Evolutionary conservation across 2,329 filamentous ascomycete species (phyloP), one percentile per base, ranked within the genome.

Genomic region (Pseudonectria buxi): DNA sequence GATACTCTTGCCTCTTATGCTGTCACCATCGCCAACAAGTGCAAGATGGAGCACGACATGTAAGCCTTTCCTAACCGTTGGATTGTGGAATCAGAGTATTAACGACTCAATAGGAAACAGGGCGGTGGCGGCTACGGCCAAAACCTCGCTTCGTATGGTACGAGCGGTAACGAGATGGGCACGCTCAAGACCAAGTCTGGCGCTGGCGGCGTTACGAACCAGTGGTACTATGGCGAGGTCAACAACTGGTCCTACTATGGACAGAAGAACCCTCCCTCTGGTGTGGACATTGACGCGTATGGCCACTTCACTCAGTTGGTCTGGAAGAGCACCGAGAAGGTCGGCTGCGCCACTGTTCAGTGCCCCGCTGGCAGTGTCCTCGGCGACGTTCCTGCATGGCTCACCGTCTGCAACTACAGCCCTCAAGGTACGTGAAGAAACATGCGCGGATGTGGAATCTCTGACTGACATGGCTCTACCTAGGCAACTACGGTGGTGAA

Each of bases 171-270:
- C 30, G 18, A 22, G 18, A 59, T 67, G 15, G 46, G 51, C 29
- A 43, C 38, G 32, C 46, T 60, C 41, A 44, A 55, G 43, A 70
- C 81, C 47, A 63, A 60, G 41, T 73, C 79, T 30, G 69, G 86
- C 44, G 76, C 78, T 35, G 69, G 74, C 45, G 78, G 83, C 48
- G 80, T 90, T 56, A 86, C 80, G 53, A 75, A 90, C 58, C 71
- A 82, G 65, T 95, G 92, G 86, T 95, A 95, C 75, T 86, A 92
- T 59, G 76, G 75, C 52, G 87, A 95, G 63, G 68, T 83, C 51
- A 56, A 57, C 44, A 64, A 64, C 52, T 80, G 72, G 62, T 60
- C 64, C 35, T 69, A 63, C 57, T 92, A 83, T 54, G 82, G 79
- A 45, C 37, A 68, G 47, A 55, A 61, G 39, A 70, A 68, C 55